Conservation (phyloP, 2,329 filamentous ascomycete genomes). For the Pestalotiopsis fici region DNA sequence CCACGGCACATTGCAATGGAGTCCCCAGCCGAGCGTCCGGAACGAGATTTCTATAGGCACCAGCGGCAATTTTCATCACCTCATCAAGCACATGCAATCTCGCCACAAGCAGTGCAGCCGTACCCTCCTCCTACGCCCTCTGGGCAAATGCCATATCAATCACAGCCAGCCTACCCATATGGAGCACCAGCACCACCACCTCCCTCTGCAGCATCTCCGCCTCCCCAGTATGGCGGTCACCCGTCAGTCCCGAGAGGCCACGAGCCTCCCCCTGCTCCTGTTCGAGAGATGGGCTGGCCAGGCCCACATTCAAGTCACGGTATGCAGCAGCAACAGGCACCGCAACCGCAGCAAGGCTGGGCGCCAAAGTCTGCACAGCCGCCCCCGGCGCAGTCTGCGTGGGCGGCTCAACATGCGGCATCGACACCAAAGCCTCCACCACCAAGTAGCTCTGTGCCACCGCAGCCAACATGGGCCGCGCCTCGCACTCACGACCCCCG, state of each 20-base stretch:
- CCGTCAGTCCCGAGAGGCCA: slow-evolving; percentile 42
- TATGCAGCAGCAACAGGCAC: slow-evolving; percentile 28
- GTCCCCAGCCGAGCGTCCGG: slow-evolving; percentile 33
- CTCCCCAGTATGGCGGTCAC: slow-evolving; percentile 56
- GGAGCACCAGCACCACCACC: slow-evolving; percentile 38
- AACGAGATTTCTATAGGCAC: slow-evolving; percentile 51
- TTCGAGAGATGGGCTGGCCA: slow-evolving; percentile 29
- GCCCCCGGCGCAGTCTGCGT: slow-evolving; percentile 35
- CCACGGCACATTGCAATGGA: slow-evolving; percentile 48
- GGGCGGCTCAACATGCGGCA: slow-evolving; percentile 37
- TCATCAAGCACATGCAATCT: slow-evolving; percentile 39
- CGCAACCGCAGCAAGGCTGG: slow-evolving; percentile 27
- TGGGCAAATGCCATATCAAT: slow-evolving; percentile 40
- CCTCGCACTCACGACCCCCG: slow-evolving; percentile 29
- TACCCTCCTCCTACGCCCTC: slow-evolving; percentile 43
- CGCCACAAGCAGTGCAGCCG: slow-evolving; percentile 48
- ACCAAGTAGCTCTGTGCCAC: slow-evolving; percentile 30
- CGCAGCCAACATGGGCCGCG: slow-evolving; percentile 36
- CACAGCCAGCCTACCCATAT: slow-evolving; percentile 46
- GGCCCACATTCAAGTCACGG: slow-evolving; percentile 27
- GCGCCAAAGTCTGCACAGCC: slow-evolving; percentile 34
- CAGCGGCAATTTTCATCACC: slow-evolving; percentile 30
- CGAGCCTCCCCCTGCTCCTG: slow-evolving; percentile 35
- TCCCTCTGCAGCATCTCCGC: slow-evolving; percentile 49
- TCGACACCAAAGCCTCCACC: slow-evolving; percentile 36